Evolutionary conservation across 1,284 basidiomycete species (phyloP), one percentile per base, ranked within the genome.

Genomic region (Apiotrichum mycotoxinovorans): DNA sequence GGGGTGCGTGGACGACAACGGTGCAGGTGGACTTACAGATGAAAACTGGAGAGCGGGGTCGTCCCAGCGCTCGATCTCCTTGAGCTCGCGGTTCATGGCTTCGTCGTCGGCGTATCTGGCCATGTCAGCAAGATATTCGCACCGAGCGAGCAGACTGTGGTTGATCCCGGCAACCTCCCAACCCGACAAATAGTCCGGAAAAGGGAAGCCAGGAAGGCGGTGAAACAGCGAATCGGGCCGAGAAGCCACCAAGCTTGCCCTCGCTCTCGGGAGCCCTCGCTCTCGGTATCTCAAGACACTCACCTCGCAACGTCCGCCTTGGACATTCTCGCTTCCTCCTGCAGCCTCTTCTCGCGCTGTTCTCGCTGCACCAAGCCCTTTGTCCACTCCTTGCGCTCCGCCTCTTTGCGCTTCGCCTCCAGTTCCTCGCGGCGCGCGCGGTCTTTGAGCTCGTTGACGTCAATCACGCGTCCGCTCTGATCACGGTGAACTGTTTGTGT

Each of bases 401-500:
- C 87, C 70, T 93, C 89, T 73, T 85, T 87, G 75, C 92, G 87
- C 73, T 91, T 85, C 60, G 82, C 79, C 70, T 90, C 87, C 26
- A 88, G 81, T 70, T 91, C 90, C 70, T 83, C 76, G 62, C 84
- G 78, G 47, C 86, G 86, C 37, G 89, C 89, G 66, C 94, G 91
- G 18, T 87, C 92, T 50, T 83, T 83, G 40, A 87, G 87, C 1
- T 87, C 84, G 69, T 88, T 88, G 47, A 89, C 84, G 68, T 98
- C 92, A 54, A 98, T 89, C 76, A 88, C 88, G 64, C 87, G 83
- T 20, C 96, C 96, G 10, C 84, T 83, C 18, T 86, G 80, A 75
- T 98, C 95, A 71, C 96, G 91, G 76, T 98, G 96, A 14, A 99
- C 85, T 0, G 96, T 99, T 72, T 92, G 88, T 68, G 91, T 87